Base-by-base conservation (phyloP, 2,329 filamentous ascomycete species). In the Colletotrichum sp. region DNA sequence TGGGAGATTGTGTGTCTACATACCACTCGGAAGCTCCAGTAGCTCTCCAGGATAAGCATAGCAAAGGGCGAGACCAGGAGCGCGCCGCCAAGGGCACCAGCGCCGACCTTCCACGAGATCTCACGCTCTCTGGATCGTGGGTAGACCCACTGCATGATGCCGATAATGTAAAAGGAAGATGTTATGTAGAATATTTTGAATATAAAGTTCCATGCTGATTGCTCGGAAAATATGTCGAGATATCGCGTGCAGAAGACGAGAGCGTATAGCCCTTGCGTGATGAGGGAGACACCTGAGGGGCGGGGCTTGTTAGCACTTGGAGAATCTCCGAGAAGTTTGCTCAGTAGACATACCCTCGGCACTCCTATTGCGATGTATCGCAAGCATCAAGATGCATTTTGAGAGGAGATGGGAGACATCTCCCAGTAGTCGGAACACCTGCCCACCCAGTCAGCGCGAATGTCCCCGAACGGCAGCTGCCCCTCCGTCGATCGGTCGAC, bases 161-260 rank as follows among this genome's bases (percentile, higher is more conserved):
- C 93, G 77, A 98, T 91, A 80, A 96, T 97, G 85, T 98, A 98
- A 78, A 96, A 90, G 2, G 95, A 96, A 6, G 94, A 95, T 5
- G 91, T 82, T 77, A 98, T 94, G 86, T 98, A 99, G 86, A 98
- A 95, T 77, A 97, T 89, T 89, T 98, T 98, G 85, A 98, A 94
- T 76, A 94, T 88, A 79, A 93, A 91, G 85, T 97, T 96, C 92
- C 94, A 97, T 76, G 80, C 78, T 30, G 84, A 86, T 12, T 81
- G 83, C 81, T 91, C 89, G 9, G 78, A 81, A 83, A 98, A 95
- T 78, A 98, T 88, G 83, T 98, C 95, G 78, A 96, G 91, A 86
- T 99, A 99, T 77, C 96, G 92, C 6, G 95, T 93, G 81, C 93
- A 89, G 87, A 98, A 99, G 74, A 99, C 96, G 78, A 94, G 84